Evolutionary conservation across 352 stramenopile genomes (phyloP).

Genomic region (Pythium monospermum): DNA sequence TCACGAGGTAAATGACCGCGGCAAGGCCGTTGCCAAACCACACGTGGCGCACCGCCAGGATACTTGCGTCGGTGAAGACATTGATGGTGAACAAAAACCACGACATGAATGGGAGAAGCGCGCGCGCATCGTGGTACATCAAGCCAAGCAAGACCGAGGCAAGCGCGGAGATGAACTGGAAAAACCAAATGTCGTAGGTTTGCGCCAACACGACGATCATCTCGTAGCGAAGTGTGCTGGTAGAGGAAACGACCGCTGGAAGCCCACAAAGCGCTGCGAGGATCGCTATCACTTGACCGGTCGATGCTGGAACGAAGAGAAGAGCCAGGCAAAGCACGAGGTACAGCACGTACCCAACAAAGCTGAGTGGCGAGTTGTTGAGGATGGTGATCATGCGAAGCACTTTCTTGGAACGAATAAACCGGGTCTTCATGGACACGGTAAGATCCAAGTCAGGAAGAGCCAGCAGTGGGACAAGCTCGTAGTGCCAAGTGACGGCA

Average conservation of each 20-base stretch:
- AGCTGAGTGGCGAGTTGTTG: no score
- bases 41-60: slow-evolving; percentile 2
- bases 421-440: no score
- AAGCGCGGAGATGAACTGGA: slow-evolving; percentile 15
- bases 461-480: no score
- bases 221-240: slow-evolving; percentile 29
- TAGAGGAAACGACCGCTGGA: neutral
- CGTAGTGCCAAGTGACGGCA: no score
- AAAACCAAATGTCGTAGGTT: slow-evolving; percentile 46
- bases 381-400: no score
- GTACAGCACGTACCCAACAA: no score
- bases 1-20: slow-evolving; percentile 1
- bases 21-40: slow-evolving; percentile 9
- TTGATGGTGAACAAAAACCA: slow-evolving; percentile 1
- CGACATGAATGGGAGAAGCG: neutral
- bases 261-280: neutral
- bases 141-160: neutral
- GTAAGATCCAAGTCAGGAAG: no score
- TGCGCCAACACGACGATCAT: slow-evolving; percentile 25
- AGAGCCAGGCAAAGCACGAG: no score
- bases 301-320: slow-evolving; percentile 12
- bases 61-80: slow-evolving; percentile 17
- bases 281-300: neutral
- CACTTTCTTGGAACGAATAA: no score
- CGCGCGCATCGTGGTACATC: neutral